Evolutionary conservation across 805 yeast genomes (phyloP).

Genomic region (Candida glaebosa): DNA sequence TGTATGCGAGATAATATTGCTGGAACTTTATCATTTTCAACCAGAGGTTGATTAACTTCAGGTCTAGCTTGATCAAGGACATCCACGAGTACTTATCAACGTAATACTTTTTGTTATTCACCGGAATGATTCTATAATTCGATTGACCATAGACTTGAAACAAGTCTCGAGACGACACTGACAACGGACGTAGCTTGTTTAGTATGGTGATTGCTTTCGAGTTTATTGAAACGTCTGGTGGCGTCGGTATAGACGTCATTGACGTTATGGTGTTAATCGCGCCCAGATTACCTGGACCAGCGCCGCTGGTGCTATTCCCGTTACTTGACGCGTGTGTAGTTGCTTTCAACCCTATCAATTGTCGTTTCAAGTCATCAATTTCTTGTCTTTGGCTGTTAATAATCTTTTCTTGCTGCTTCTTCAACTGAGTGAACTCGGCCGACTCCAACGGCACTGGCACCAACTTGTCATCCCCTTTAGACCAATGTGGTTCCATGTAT

Average conservation of each 20-base stretch:
- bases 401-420: slow-evolving; percentile 16
- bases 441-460: neutral
- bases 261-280: neutral
- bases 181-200: slow-evolving; percentile 4
- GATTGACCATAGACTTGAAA: slow-evolving; percentile 3
- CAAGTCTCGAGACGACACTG: slow-evolving; percentile 3
- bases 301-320: neutral
- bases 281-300: neutral
- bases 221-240: neutral
- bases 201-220: slow-evolving; percentile 1
- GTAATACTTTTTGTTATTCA: slow-evolving; percentile 7
- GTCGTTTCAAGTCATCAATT: slow-evolving; percentile 30
- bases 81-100: slow-evolving; percentile 37
- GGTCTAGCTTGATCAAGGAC: slow-evolving; percentile 36
- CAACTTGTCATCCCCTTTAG: slow-evolving; percentile 7
- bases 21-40: slow-evolving; percentile 37
- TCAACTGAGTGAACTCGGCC: neutral
- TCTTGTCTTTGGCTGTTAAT: slow-evolving; percentile 25
- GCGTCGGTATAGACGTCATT: neutral
- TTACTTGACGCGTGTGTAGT: neutral
- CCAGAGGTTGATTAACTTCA: slow-evolving; percentile 40
- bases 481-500: slow-evolving; percentile 40
- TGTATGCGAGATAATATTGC: slow-evolving; percentile 37
- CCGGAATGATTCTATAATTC: slow-evolving; percentile 2
- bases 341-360: slow-evolving; percentile 3